Conservation (phyloP, 2,329 filamentous ascomycete genomes). For the Hypoxylon sp. region DNA sequence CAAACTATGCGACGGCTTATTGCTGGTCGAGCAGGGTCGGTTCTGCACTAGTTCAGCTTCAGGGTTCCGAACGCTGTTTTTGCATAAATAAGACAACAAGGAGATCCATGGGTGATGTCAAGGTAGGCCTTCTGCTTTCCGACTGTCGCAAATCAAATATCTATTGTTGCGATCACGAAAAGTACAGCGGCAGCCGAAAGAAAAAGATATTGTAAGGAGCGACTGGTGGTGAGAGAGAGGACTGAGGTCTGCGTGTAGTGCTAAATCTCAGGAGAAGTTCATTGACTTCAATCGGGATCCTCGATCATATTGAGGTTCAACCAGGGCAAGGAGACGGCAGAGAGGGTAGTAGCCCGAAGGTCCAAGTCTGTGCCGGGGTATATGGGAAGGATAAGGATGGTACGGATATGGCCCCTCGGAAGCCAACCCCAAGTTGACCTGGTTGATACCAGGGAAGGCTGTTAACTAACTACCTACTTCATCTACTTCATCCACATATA, state of each 20-base stretch:
- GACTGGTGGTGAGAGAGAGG: constrained; percentile 35
- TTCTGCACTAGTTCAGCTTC: constrained; percentile 34
- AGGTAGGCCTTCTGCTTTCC: constrained; percentile 23
- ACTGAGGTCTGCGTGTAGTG: constrained; percentile 36
- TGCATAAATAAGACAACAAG: constrained; percentile 38
- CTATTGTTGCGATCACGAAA: constrained; percentile 23
- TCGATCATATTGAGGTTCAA: constrained; percentile 45
- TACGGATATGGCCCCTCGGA: constrained; percentile 34
- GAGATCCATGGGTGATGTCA: constrained; percentile 38
- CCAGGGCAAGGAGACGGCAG: constrained; percentile 36
- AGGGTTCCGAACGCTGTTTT: constrained; percentile 36
- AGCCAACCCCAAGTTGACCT: constrained; percentile 31
- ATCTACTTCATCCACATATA: constrained; percentile 7
- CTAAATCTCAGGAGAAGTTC: constrained; percentile 43
- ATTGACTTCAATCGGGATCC: constrained; percentile 37
- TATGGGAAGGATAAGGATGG: constrained; percentile 40
- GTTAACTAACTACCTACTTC: constrained; percentile 16
- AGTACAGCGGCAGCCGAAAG: constrained; percentile 13
- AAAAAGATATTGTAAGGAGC: constrained; percentile 33
- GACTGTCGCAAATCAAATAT: constrained; percentile 6
- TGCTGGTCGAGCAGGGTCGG: constrained; percentile 30
- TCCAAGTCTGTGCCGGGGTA: constrained; percentile 37
- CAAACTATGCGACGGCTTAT: constrained; percentile 18
- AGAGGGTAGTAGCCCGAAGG: constrained; percentile 43
- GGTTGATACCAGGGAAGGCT: constrained; percentile 23